Percentiles rank a stretch among this genome's conserved stretches.
phyloP scores from a whole-genome alignment of 306 rosid species.

The Dalbergia oliveri region DNA sequence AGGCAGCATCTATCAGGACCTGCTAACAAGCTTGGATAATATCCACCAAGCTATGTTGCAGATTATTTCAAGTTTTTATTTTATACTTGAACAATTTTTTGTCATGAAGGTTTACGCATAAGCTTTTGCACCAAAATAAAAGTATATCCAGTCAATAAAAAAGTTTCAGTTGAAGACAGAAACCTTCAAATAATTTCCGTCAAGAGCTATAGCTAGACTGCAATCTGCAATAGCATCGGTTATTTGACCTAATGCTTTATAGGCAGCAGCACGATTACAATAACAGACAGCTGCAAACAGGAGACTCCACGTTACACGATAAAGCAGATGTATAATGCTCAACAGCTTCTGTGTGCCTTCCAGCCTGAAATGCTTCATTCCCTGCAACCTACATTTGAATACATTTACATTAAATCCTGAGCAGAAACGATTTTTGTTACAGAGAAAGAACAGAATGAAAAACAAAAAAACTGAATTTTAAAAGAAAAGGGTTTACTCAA shows the following conservation, averaged over 20 bases:
- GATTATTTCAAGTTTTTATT: slow-evolving; percentile 2
- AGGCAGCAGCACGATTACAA: slow-evolving; percentile 98
- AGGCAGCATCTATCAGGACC: slow-evolving; percentile 15
- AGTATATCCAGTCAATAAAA: not conserved
- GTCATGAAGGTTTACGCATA: not conserved
- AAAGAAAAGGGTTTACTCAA: slow-evolving; percentile 5
- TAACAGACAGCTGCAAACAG: slow-evolving; percentile 92
- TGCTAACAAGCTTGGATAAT: slow-evolving; percentile 22
- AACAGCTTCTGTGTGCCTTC: slow-evolving; percentile 84
- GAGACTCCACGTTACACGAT: slow-evolving; percentile 85
- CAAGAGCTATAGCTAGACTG: slow-evolving; percentile 96
- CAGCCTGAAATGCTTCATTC: slow-evolving; percentile 95
- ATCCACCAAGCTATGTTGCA: slow-evolving; percentile 25
- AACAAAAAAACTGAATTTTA: not conserved
- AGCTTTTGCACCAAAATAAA: slow-evolving; percentile 9
- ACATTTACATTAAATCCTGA: slow-evolving; percentile 38
- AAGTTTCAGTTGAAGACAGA: slow-evolving; percentile 45
- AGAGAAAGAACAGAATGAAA: slow-evolving; percentile 24
- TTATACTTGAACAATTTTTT: slow-evolving; percentile 8
- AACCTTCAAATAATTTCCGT: slow-evolving; percentile 88
- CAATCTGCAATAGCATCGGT: slow-evolving; percentile 96
- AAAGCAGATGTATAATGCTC: slow-evolving; percentile 85
- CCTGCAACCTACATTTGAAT: slow-evolving; percentile 78
- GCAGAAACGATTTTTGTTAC: slow-evolving; percentile 29
- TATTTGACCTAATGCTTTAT: slow-evolving; percentile 89